Conservation (phyloP, 306 rosid species). For the Sindora glabra region DNA sequence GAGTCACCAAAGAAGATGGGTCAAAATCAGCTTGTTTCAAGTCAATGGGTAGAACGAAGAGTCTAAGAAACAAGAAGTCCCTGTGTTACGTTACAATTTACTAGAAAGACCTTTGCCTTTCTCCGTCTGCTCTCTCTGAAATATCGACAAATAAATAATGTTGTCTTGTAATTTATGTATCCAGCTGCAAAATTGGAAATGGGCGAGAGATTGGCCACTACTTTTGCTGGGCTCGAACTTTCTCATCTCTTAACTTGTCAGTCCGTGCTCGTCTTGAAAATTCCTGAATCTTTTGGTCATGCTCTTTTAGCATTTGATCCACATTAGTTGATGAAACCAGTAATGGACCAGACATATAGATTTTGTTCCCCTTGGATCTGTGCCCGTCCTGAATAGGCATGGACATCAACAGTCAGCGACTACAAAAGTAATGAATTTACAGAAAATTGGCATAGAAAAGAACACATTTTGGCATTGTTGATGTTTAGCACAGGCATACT, state of each 20-base stretch:
- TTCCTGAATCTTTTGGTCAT: conserved; percentile 67
- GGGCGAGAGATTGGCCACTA: conserved; percentile 9
- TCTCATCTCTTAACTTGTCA: conserved; percentile 27
- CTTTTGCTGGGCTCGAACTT: conserved; percentile 7
- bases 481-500: background rate
- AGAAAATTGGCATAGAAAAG: background rate
- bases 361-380: conserved; percentile 43
- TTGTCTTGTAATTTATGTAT: conserved; percentile 5
- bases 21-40: background rate
- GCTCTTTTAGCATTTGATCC: conserved; percentile 75
- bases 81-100: too few species aligned
- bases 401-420: background rate
- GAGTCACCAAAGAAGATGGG: too few species aligned
- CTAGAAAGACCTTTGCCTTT: too few species aligned
- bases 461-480: background rate
- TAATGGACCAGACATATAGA: conserved; percentile 73
- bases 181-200: background rate
- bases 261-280: conserved; percentile 55
- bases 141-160: conserved; percentile 1
- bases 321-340: conserved; percentile 58
- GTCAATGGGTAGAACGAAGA: background rate
- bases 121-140: background rate
- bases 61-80: too few species aligned
- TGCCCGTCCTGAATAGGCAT: conserved; percentile 40
- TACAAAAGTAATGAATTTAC: background rate